phyloP scores from a whole-genome alignment of 1,139 yeast genomes.

The Debaryomycetaceae sp. region DNA sequence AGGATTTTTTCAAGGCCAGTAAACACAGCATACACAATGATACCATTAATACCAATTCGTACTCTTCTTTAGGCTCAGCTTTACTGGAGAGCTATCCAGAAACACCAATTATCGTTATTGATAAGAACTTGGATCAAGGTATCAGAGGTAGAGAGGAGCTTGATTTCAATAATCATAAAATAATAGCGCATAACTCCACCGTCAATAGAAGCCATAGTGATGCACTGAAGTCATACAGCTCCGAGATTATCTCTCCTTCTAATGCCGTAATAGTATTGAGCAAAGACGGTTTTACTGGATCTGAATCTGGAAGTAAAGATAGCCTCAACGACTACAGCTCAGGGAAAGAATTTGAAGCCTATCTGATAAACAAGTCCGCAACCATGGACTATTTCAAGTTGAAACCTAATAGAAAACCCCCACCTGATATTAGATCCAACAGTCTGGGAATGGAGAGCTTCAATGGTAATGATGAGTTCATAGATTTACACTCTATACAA shows the following conservation, averaged over 20 bases:
- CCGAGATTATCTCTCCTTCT: not conserved
- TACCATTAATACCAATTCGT: constrained; percentile 5
- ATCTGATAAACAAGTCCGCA: not conserved
- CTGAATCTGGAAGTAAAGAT: not conserved
- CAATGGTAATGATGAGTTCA: not conserved
- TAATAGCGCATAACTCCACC: not conserved
- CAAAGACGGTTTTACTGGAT: not conserved
- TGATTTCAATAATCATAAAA: too few species aligned
- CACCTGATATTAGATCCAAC: constrained; percentile 13
- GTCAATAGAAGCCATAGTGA: not conserved
- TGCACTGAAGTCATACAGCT: not conserved
- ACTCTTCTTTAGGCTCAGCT: constrained; percentile 13
- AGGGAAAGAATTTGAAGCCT: not conserved
- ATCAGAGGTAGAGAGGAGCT: constrained; percentile 1
- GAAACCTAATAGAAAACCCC: constrained; percentile 24
- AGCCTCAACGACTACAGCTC: not conserved
- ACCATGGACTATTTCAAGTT: constrained; percentile 1
- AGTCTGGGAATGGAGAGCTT: not conserved
- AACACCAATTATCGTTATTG: constrained; percentile 2
- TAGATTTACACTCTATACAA: not conserved
- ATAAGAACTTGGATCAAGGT: not conserved
- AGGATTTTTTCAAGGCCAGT: not conserved
- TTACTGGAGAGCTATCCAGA: constrained; percentile 7
- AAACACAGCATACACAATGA: not conserved
- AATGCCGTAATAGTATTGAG: not conserved